Evolutionary conservation across 768 basidiomycete species (phyloP).

Genomic region (Hortiboletus campestris): DNA sequence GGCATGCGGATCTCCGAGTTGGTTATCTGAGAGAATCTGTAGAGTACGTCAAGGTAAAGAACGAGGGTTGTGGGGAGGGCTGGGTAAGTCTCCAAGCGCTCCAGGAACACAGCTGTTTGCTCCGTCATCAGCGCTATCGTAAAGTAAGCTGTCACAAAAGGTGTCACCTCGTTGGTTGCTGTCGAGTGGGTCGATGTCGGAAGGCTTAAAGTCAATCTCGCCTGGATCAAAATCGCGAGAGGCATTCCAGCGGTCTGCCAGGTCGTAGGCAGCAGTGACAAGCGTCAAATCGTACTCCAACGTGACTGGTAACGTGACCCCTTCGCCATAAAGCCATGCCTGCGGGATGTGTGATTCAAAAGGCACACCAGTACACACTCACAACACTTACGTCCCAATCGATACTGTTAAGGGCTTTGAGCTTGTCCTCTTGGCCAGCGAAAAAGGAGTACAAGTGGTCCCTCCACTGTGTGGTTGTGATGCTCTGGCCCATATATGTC

Average conservation of each 20-base stretch:
- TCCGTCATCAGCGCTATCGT: not conserved
- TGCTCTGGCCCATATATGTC: constrained; percentile 55
- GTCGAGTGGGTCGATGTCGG: constrained; percentile 47
- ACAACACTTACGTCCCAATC: constrained; percentile 52
- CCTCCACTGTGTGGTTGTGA: constrained; percentile 59
- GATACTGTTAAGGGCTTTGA: constrained; percentile 47
- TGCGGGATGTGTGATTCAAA: constrained; percentile 8
- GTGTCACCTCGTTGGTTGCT: constrained; percentile 49
- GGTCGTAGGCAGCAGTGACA: constrained; percentile 47
- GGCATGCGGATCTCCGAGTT: constrained; percentile 54
- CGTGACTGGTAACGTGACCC: constrained; percentile 45
- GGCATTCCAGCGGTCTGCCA: constrained; percentile 53
- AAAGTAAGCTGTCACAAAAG: not conserved
- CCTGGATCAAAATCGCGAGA: constrained; percentile 38
- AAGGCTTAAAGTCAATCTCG: constrained; percentile 39
- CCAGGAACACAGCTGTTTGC: constrained; percentile 52
- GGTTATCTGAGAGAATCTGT: constrained; percentile 39
- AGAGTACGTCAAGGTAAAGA: constrained; percentile 41
- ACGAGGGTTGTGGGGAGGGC: constrained; percentile 45
- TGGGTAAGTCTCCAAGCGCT: constrained; percentile 43
- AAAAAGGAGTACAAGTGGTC: constrained; percentile 56
- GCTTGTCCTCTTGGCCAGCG: constrained; percentile 40
- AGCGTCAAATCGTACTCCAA: constrained; percentile 55
- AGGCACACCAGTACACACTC: no score
- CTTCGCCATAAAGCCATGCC: constrained; percentile 61